A percentile compares a stretch with the other conserved stretches of the same genome.
These are phyloP conservation scores for Starmerella apicola DNA, from an alignment of 805 yeast species.

Conservation along the genomic window DNA sequence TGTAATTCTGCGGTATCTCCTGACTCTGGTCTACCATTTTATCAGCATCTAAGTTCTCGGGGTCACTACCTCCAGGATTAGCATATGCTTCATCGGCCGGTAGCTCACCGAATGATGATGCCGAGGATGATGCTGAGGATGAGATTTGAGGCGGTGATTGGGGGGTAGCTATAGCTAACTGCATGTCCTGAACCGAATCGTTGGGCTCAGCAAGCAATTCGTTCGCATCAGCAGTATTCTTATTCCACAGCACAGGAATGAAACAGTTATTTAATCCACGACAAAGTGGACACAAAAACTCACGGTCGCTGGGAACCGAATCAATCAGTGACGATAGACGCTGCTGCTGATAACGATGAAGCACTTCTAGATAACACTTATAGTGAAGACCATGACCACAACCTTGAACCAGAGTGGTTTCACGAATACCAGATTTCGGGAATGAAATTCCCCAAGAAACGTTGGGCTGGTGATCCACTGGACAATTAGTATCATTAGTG, in stretches of 20 bases:
- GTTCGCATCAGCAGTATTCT: conserved; percentile 28
- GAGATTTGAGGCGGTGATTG: too few species aligned
- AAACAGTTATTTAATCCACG: conserved; percentile 75
- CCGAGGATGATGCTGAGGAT: too few species aligned
- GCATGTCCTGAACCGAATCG: conserved; percentile 5
- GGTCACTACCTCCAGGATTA: too few species aligned
- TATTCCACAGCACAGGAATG: conserved; percentile 57
- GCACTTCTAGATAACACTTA: conserved; percentile 55
- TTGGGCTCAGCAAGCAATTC: conserved; percentile 5
- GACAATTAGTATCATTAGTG: conserved; percentile 17
- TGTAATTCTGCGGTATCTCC: too few species aligned
- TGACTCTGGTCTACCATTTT: too few species aligned
- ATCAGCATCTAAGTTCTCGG: too few species aligned
- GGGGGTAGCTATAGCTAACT: too few species aligned
- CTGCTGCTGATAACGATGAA: conserved; percentile 26
- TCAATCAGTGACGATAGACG: conserved; percentile 42
- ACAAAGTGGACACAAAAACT: conserved; percentile 83
- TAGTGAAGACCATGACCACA: conserved; percentile 95
- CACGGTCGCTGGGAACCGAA: conserved; percentile 62
- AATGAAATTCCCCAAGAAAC: conserved; percentile 56
- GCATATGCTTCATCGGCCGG: too few species aligned
- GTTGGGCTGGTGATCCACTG: conserved; percentile 24
- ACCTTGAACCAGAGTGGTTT: conserved; percentile 41
- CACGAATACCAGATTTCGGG: conserved; percentile 25
- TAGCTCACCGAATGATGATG: too few species aligned